These are phyloP conservation scores for Metschnikowia rubicola DNA, from an alignment of 805 yeast species.

Conservation along the genomic window DNA sequence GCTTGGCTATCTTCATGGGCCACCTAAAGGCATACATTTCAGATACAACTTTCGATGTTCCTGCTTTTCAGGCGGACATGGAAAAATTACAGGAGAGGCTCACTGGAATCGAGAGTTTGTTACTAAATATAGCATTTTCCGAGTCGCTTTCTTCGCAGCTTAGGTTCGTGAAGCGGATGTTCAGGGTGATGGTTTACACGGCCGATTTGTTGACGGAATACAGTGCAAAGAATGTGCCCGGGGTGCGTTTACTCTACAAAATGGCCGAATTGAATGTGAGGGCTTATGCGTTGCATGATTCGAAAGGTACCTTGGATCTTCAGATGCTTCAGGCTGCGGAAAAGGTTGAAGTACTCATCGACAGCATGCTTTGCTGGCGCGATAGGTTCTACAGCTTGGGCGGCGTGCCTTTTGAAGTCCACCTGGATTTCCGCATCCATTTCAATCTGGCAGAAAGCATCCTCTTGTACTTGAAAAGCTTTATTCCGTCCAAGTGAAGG, in stretches of 20 bases:
- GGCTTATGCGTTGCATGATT: background rate
- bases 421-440: background rate
- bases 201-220: background rate
- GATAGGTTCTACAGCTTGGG: background rate
- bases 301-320: background rate
- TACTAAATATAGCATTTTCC: background rate
- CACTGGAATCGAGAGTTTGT: background rate
- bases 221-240: background rate
- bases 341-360: background rate
- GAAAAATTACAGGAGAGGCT: background rate
- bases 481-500: background rate
- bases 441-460: conserved; percentile 1
- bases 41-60: background rate
- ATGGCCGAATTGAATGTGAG: conserved; percentile 1
- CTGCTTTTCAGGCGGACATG: background rate
- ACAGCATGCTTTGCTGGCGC: background rate
- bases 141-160: background rate
- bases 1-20: background rate
- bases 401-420: background rate
- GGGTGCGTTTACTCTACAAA: conserved; percentile 1
- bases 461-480: background rate
- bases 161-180: background rate
- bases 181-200: background rate
- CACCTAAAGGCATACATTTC: background rate
- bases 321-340: background rate